Conservation (phyloP, 139 green algal species). For the Nannochloris sp. region DNA sequence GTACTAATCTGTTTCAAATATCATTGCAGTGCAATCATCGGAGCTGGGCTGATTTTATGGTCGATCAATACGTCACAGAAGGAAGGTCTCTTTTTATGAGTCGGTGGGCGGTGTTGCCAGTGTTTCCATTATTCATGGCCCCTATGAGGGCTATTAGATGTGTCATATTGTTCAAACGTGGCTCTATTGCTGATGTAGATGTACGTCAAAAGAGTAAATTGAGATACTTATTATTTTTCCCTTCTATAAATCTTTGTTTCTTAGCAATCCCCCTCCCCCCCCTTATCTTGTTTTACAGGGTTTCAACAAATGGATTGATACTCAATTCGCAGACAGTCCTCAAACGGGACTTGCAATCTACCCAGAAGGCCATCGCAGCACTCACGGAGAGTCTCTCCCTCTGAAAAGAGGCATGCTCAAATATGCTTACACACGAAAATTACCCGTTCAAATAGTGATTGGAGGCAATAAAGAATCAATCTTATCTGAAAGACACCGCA, state of each 20-base stretch:
- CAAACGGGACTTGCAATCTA: slow-evolving; percentile 28
- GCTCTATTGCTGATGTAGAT: slow-evolving; percentile 60
- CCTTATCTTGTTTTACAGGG: neutral
- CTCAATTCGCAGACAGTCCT: slow-evolving; percentile 5
- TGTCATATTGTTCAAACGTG: slow-evolving; percentile 77
- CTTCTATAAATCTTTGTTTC: neutral
- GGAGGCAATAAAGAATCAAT: slow-evolving; percentile 59
- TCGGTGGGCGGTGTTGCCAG: slow-evolving; percentile 63
- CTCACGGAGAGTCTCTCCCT: slow-evolving; percentile 49
- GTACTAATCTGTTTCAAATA: neutral
- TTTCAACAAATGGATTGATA: slow-evolving; percentile 40
- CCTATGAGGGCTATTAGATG: slow-evolving; percentile 41
- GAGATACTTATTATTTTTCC: neutral
- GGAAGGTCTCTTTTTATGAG: slow-evolving; percentile 67
- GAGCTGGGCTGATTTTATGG: slow-evolving; percentile 85
- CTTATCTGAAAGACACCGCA: slow-evolving; percentile 15
- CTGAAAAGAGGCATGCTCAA: slow-evolving; percentile 87
- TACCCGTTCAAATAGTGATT: slow-evolving; percentile 74
- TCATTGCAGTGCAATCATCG: slow-evolving; percentile 78
- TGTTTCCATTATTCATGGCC: slow-evolving; percentile 82
- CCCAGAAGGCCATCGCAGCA: slow-evolving; percentile 59
- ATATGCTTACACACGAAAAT: slow-evolving; percentile 66
- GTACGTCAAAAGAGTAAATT: slow-evolving; percentile 35
- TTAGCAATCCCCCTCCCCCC: neutral
- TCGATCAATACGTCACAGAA: slow-evolving; percentile 76